phyloP scores from a whole-genome alignment of 1,284 basidiomycete genomes.

The Coniophora puteana region DNA sequence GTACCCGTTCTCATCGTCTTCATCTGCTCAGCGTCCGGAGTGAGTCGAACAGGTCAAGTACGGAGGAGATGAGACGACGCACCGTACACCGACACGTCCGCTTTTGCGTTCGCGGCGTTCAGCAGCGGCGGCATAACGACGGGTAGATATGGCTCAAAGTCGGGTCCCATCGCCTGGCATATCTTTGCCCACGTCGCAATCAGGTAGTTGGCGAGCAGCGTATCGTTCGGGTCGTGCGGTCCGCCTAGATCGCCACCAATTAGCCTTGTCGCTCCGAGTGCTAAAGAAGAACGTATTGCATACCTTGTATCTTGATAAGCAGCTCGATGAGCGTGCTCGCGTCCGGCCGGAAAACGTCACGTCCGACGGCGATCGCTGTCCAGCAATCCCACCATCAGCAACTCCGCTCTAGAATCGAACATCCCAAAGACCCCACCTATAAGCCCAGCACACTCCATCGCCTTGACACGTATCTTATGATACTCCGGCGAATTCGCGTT shows the following conservation, averaged over 20 bases:
- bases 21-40: constrained; percentile 30
- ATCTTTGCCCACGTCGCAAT: constrained; percentile 82
- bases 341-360: constrained; percentile 73
- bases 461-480: constrained; percentile 67
- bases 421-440: constrained; percentile 46
- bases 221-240: constrained; percentile 58
- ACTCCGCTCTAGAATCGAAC: neutral
- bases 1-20: constrained; percentile 52
- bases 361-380: constrained; percentile 77
- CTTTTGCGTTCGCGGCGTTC: constrained; percentile 73
- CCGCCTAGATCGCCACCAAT: too few species aligned
- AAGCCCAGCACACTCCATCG: constrained; percentile 84
- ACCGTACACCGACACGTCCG: constrained; percentile 77
- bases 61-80: constrained; percentile 15
- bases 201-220: constrained; percentile 64
- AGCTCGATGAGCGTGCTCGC: constrained; percentile 68
- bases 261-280: too few species aligned
- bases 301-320: constrained; percentile 77
- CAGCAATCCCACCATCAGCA: too few species aligned
- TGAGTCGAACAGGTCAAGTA: neutral
- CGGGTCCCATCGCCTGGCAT: constrained; percentile 73
- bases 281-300: too few species aligned
- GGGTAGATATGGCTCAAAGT: constrained; percentile 82
- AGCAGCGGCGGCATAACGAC: constrained; percentile 79
- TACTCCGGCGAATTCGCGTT: constrained; percentile 67